A percentile compares a stretch with the other conserved stretches of the same genome.
These are phyloP conservation scores for Oryza punctata DNA, from an alignment of 176 grass and related monocot species.

Conservation along the genomic window DNA sequence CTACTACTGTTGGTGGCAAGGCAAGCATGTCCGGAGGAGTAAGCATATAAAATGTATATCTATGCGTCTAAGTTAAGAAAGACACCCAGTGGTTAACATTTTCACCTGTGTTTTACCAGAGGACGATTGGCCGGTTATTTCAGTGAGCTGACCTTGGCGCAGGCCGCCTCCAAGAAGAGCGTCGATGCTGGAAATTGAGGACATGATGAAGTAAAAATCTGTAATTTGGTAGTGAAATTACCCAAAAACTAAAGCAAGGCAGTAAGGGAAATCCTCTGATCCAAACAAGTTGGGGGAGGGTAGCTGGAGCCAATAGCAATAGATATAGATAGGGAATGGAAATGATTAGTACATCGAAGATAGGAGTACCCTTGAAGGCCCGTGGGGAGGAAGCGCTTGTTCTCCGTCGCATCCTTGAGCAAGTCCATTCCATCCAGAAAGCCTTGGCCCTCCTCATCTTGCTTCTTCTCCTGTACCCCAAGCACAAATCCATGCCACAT, in stretches of 20 bases:
- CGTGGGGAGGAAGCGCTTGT: conserved; percentile 38
- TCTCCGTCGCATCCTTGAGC: conserved; percentile 34
- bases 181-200: conserved; percentile 60
- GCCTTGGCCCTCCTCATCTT: background rate
- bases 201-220: background rate
- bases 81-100: background rate
- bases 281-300: too few relatives aligned
- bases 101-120: conserved; percentile 86
- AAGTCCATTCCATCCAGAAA: conserved; percentile 22
- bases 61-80: background rate
- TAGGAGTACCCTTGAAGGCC: conserved; percentile 48
- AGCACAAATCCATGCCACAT: too few relatives aligned
- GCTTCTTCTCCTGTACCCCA: background rate
- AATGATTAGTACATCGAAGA: conserved; percentile 6
- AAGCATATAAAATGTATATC: background rate
- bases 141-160: conserved; percentile 67
- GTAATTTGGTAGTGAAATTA: background rate
- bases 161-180: conserved; percentile 80
- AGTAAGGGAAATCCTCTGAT: too few relatives aligned
- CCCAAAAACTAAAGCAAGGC: background rate
- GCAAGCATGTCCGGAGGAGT: background rate
- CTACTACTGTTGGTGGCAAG: background rate
- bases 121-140: conserved; percentile 78
- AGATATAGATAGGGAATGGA: conserved; percentile 3
- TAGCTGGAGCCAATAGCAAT: background rate